These are phyloP conservation scores for Fusarium oligoseptatum DNA, from an alignment of 2,329 filamentous ascomycete genomes.

Conservation along the genomic window DNA sequence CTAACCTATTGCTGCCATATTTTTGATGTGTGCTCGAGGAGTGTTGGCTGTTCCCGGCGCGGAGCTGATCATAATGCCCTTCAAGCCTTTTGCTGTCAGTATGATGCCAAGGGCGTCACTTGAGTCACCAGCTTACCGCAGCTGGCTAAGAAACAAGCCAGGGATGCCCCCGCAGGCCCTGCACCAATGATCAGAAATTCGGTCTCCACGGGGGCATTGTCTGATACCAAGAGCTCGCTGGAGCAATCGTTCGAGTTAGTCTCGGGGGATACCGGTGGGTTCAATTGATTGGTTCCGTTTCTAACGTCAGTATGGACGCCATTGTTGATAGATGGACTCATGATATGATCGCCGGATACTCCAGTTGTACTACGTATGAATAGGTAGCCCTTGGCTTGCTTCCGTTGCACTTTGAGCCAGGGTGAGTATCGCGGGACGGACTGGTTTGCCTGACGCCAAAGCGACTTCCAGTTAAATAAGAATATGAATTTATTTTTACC, in stretches of 20 bases:
- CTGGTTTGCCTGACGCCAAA: too few relatives aligned
- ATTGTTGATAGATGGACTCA: not conserved
- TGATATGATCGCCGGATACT: not conserved
- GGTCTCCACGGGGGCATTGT: not conserved
- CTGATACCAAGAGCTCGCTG: not conserved
- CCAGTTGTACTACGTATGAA: not conserved
- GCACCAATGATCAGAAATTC: conserved; percentile 62
- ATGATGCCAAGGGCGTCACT: not conserved
- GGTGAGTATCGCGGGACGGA: not conserved
- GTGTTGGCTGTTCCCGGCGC: conserved; percentile 66
- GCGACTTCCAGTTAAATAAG: too few relatives aligned
- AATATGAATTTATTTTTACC: too few relatives aligned
- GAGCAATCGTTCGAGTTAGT: not conserved
- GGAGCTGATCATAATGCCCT: conserved; percentile 66
- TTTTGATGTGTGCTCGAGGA: conserved; percentile 72
- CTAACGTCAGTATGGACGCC: not conserved
- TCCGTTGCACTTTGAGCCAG: not conserved
- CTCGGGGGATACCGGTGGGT: not conserved
- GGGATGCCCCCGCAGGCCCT: conserved; percentile 66
- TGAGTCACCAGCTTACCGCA: conserved; percentile 54
- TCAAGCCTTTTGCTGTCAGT: conserved; percentile 53
- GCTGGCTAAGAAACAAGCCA: conserved; percentile 66
- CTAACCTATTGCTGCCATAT: conserved; percentile 65
- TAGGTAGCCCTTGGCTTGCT: not conserved
- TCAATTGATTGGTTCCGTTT: not conserved